phyloP scores from a whole-genome alignment of 1,139 yeast genomes.

The Blastobotrys ciferrii region DNA sequence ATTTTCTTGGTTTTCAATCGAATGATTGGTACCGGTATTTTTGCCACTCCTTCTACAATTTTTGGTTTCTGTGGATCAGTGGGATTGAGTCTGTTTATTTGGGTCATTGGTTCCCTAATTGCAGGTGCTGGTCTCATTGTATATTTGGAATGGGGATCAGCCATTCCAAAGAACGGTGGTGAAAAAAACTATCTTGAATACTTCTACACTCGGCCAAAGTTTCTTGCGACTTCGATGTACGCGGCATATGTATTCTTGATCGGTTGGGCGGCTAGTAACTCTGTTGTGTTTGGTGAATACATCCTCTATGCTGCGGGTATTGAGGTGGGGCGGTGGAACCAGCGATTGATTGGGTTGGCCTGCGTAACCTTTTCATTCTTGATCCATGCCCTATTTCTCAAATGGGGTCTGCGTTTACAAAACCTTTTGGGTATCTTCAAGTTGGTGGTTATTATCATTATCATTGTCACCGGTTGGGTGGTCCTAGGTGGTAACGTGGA shows the following conservation, averaged over 20 bases:
- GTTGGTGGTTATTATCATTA: slow-evolving; percentile 62
- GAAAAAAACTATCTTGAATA: slow-evolving; percentile 81
- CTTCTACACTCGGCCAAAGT: slow-evolving; percentile 65
- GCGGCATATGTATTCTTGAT: slow-evolving; percentile 72
- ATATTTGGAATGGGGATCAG: slow-evolving; percentile 82
- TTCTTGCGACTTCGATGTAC: slow-evolving; percentile 70
- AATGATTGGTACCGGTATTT: slow-evolving; percentile 87
- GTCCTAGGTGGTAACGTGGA: slow-evolving; percentile 66
- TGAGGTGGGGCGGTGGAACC: slow-evolving; percentile 69
- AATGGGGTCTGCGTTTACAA: slow-evolving; percentile 65
- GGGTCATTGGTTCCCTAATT: slow-evolving; percentile 75
- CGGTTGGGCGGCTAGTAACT: slow-evolving; percentile 86
- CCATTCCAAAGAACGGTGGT: slow-evolving; percentile 84
- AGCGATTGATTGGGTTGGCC: slow-evolving; percentile 71
- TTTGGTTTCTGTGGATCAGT: slow-evolving; percentile 69
- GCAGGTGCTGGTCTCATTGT: slow-evolving; percentile 74
- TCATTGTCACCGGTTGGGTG: slow-evolving; percentile 76
- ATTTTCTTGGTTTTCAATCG: slow-evolving; percentile 70
- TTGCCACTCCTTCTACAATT: slow-evolving; percentile 80
- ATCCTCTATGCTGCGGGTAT: slow-evolving; percentile 67
- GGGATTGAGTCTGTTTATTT: slow-evolving; percentile 67
- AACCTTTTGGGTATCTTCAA: slow-evolving; percentile 72
- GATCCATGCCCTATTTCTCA: slow-evolving; percentile 60
- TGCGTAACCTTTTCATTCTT: slow-evolving; percentile 71
- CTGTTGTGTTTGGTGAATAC: slow-evolving; percentile 50